A percentile compares a stretch with the other conserved stretches of the same genome.
These are phyloP conservation scores for Hymenoscyphus repandus DNA, from an alignment of 2,329 filamentous ascomycete species.

Conservation along the genomic window DNA sequence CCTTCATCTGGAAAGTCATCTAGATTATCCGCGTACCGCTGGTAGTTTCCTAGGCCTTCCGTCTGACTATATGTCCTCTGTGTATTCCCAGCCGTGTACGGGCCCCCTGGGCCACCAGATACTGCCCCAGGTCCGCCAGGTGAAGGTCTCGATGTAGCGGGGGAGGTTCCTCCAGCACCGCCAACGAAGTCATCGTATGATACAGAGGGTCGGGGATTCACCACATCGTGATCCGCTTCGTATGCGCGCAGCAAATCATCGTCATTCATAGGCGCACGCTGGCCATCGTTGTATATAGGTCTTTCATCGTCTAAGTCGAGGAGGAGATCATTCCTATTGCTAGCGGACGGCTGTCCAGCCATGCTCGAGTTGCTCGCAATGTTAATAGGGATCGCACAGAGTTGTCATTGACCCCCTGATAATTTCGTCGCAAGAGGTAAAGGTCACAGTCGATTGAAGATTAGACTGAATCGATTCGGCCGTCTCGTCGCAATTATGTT, in stretches of 20 bases:
- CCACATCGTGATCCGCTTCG: slow-evolving; percentile 53
- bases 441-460: background rate
- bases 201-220: slow-evolving; percentile 70
- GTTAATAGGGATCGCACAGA: slow-evolving; percentile 19
- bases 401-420: slow-evolving; percentile 16
- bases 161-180: slow-evolving; percentile 43
- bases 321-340: slow-evolving; percentile 51
- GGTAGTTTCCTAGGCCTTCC: slow-evolving; percentile 80
- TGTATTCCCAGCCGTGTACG: slow-evolving; percentile 19
- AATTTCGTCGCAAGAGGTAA: background rate
- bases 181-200: slow-evolving; percentile 96
- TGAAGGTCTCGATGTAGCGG: slow-evolving; percentile 40
- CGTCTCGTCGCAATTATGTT: slow-evolving; percentile 1
- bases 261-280: slow-evolving; percentile 73
- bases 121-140: slow-evolving; percentile 30
- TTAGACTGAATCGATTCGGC: background rate
- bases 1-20: slow-evolving; percentile 78
- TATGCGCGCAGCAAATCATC: slow-evolving; percentile 74
- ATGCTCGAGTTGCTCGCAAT: slow-evolving; percentile 41
- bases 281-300: slow-evolving; percentile 68
- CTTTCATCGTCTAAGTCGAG: slow-evolving; percentile 70
- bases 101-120: slow-evolving; percentile 15
- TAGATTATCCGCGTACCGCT: slow-evolving; percentile 81
- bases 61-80: slow-evolving; percentile 55
- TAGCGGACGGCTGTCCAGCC: slow-evolving; percentile 53